These are phyloP conservation scores for Pestalotiopsis sp. DNA, from an alignment of 2,329 filamentous ascomycete species.

Conservation along the genomic window DNA sequence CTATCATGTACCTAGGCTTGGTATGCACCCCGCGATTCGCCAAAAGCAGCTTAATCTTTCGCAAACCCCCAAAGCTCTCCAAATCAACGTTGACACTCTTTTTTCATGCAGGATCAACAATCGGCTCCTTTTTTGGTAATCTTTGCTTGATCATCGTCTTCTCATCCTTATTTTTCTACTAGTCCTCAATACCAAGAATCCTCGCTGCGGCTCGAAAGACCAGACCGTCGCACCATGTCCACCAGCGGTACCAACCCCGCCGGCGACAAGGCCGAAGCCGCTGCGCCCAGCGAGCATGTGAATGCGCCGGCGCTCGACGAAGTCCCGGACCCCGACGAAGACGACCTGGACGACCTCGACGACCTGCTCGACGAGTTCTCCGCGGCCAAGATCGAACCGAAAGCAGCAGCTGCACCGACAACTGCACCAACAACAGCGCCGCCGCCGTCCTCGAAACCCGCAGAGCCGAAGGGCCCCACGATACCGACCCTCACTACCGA, in stretches of 20 bases:
- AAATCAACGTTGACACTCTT: background rate
- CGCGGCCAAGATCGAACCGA: slow-evolving; percentile 58
- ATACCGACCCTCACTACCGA: slow-evolving; percentile 23
- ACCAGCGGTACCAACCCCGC: slow-evolving; percentile 1
- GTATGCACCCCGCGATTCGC: slow-evolving; percentile 10
- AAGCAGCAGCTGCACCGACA: slow-evolving; percentile 31
- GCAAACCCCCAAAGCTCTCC: background rate
- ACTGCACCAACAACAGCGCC: slow-evolving; percentile 18
- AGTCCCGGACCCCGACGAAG: slow-evolving; percentile 88
- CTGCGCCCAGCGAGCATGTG: slow-evolving; percentile 24
- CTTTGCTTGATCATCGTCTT: background rate
- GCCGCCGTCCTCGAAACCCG: slow-evolving; percentile 1
- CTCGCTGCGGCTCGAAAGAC: too few species aligned
- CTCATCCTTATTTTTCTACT: background rate
- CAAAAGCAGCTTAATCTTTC: background rate
- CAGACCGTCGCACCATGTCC: background rate
- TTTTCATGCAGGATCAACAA: background rate
- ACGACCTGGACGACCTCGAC: slow-evolving; percentile 89
- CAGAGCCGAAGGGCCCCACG: slow-evolving; percentile 15
- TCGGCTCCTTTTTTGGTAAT: background rate
- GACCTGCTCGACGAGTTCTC: slow-evolving; percentile 95
- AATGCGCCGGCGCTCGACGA: slow-evolving; percentile 47
- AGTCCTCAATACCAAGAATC: background rate
- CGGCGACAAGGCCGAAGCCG: slow-evolving; percentile 10
- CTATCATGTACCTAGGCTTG: background rate